Evolutionary conservation across 495 filamentous ascomycete species (phyloP).

Genomic region (Pyronema domesticum): DNA sequence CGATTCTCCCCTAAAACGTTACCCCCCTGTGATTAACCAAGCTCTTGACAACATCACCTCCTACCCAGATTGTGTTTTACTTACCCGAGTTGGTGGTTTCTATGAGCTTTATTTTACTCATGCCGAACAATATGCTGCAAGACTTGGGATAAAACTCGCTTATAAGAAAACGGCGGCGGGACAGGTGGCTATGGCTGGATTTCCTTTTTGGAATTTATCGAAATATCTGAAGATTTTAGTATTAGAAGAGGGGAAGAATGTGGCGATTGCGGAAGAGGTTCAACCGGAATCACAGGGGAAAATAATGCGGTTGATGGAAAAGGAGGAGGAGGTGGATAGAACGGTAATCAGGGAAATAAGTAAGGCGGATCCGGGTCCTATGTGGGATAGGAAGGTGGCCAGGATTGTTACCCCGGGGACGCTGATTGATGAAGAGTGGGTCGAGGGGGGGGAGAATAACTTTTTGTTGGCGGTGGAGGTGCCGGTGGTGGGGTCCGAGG

Average conservation of each 20-base stretch:
- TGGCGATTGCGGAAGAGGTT: slow-evolving; percentile 87
- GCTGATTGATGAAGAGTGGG: slow-evolving; percentile 90
- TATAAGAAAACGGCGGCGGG: slow-evolving; percentile 42
- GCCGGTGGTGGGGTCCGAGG: background rate
- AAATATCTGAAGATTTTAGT: slow-evolving; percentile 83
- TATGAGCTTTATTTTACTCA: slow-evolving; percentile 96
- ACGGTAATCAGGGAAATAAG: background rate
- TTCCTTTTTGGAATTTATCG: slow-evolving; percentile 82
- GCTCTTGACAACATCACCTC: slow-evolving; percentile 78
- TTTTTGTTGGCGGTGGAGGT: slow-evolving; percentile 47
- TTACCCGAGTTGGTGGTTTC: slow-evolving; percentile 85
- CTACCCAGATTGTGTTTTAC: slow-evolving; percentile 70
- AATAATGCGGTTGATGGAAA: too few species aligned
- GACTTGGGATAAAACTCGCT: slow-evolving; percentile 78
- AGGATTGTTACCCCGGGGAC: slow-evolving; percentile 88
- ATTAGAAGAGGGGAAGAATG: slow-evolving; percentile 71
- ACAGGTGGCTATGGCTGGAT: slow-evolving; percentile 42
- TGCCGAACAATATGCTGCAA: slow-evolving; percentile 68
- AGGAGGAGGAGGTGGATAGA: background rate
- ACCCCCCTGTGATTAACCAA: slow-evolving; percentile 77
- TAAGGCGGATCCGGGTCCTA: slow-evolving; percentile 51
- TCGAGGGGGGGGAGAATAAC: slow-evolving; percentile 82
- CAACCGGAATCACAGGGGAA: slow-evolving; percentile 33
- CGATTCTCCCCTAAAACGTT: slow-evolving; percentile 23
- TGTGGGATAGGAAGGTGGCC: slow-evolving; percentile 68